Conservation (phyloP, 164 flowering plant genomes). For the Macadamia integrifolia region DNA sequence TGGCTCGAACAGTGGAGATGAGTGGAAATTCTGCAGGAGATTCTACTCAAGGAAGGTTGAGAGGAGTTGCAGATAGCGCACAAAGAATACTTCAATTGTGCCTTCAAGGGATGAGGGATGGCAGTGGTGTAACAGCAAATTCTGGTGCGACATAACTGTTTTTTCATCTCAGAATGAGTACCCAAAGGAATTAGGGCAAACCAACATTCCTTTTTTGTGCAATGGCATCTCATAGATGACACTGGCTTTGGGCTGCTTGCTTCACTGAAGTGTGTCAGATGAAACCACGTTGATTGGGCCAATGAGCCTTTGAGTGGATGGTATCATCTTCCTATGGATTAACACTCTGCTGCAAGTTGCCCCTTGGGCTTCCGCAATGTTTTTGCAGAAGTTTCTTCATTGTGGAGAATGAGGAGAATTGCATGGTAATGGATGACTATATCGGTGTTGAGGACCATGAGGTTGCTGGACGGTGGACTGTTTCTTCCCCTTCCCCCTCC, state of each 20-base stretch:
- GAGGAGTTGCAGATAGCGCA: conserved; percentile 68
- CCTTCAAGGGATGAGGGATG: conserved; percentile 72
- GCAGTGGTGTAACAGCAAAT: conserved; percentile 28
- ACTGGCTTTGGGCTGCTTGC: background rate
- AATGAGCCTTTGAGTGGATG: background rate
- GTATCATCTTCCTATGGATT: background rate
- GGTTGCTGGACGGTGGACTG: background rate
- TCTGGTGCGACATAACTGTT: conserved; percentile 34
- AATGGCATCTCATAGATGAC: background rate
- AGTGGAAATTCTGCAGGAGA: conserved; percentile 52
- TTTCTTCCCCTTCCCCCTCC: background rate
- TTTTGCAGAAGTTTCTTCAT: background rate
- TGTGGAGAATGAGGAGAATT: background rate
- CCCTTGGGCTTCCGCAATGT: too few relatives aligned
- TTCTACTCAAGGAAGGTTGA: conserved; percentile 68
- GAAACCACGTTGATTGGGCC: background rate
- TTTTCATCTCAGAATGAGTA: background rate
- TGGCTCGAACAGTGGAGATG: conserved; percentile 62
- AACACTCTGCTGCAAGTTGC: background rate
- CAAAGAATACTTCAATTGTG: conserved; percentile 60
- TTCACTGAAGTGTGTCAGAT: background rate
- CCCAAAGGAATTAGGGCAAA: background rate
- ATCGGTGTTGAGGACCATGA: background rate
- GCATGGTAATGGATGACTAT: background rate
- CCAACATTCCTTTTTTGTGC: background rate